Base-by-base conservation (phyloP, 2,329 filamentous ascomycete species). In the Paraphoma chrysanthemicola region DNA sequence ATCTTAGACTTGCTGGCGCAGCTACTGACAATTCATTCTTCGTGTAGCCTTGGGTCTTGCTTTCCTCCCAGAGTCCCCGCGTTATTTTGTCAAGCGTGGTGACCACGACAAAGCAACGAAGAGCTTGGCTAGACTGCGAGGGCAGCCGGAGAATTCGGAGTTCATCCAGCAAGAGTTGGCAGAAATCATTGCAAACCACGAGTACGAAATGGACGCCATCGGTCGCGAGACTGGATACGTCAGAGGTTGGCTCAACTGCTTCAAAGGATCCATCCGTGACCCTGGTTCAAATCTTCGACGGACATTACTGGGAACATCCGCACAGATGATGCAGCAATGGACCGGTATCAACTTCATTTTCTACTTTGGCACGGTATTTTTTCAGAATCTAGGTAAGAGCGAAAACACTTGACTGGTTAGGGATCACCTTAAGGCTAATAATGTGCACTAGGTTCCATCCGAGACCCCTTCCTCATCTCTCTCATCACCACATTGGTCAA, bases 401-500 rank as follows among this genome's bases (percentile, higher is more conserved):
- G n/a, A n/a, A n/a, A n/a, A n/a, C n/a, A n/a, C n/a, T n/a, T n/a
- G n/a, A n/a, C n/a, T n/a, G n/a, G n/a, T n/a, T n/a, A n/a, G n/a
- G n/a, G n/a, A n/a, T n/a, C n/a, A n/a, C n/a, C n/a, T n/a, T n/a
- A n/a, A n/a, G n/a, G n/a, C n/a, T n/a, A n/a, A n/a, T n/a, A n/a
- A n/a, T n/a, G n/a, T n/a, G n/a, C n/a, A n/a, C n/a, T n/a, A n/a
- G n/a, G n/a, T n/a, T n/a, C n/a, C n/a, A 94, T 96, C 74, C 66
- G 67, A 59, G 88, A 96, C 82, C 83, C 87, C 52, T 96, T 96
- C 86, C 77, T 96, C 68, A 94, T 95, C 77, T 90, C 88, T 50
- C 82, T 96, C 67, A 85, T 96, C 80, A 94, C 92, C 78, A 95
- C 90, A 60, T 85, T 96, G 53, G 91, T 96, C 82, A 96, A 96